phyloP scores from a whole-genome alignment of 2,329 filamentous ascomycete genomes.

The Epichloe coenophiala region DNA sequence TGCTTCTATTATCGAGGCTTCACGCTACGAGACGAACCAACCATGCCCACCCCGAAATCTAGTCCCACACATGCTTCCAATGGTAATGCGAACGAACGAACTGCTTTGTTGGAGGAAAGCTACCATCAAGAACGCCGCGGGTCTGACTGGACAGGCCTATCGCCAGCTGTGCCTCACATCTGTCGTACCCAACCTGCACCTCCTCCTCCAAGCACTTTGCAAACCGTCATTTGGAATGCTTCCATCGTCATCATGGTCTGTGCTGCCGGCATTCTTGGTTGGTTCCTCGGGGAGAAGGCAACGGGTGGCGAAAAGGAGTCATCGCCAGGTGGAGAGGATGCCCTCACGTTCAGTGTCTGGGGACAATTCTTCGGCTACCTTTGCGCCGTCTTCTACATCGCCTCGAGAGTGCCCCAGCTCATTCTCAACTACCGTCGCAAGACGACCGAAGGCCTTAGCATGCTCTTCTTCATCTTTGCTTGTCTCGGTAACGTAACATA shows the following conservation, averaged over 20 bases:
- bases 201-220: constrained; percentile 35
- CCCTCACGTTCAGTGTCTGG: constrained; percentile 55
- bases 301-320: constrained; percentile 27
- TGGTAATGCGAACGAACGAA: constrained; percentile 36
- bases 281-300: constrained; percentile 49
- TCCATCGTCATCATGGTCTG: constrained; percentile 70
- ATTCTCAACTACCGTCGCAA: constrained; percentile 86
- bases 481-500: constrained; percentile 93
- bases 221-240: constrained; percentile 58
- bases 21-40: constrained; percentile 41
- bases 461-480: constrained; percentile 93
- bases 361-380: constrained; percentile 92
- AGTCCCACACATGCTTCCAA: constrained; percentile 14
- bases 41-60: constrained; percentile 29
- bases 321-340: constrained; percentile 27
- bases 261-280: constrained; percentile 69
- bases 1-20: constrained; percentile 96
- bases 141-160: constrained; percentile 51
- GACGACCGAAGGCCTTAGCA: constrained; percentile 81
- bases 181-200: constrained; percentile 30
- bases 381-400: constrained; percentile 79
- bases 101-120: constrained; percentile 35
- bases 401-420: constrained; percentile 78
- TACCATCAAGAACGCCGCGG: constrained; percentile 31
- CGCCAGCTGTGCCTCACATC: constrained; percentile 70